Conservation (phyloP, 768 basidiomycete species). For the Podaxis sp. region DNA sequence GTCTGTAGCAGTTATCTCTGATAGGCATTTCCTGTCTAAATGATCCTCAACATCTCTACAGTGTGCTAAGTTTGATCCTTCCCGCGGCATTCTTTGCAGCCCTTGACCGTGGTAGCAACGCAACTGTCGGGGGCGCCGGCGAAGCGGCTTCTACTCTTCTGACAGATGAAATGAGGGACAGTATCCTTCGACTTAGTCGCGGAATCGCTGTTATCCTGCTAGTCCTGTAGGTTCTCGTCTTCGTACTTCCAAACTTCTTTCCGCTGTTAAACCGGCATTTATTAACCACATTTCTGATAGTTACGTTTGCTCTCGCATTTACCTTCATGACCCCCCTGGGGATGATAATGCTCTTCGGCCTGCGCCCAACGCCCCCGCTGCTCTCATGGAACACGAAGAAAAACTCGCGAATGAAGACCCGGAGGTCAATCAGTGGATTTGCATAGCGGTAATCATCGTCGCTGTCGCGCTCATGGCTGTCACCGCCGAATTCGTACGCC, state of each 20-base stretch:
- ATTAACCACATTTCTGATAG: constrained; percentile 28
- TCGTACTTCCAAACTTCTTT: not conserved
- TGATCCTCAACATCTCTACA: constrained; percentile 22
- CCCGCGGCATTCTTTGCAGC: constrained; percentile 72
- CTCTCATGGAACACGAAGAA: constrained; percentile 40
- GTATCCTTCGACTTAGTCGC: constrained; percentile 62
- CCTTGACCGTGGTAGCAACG: constrained; percentile 28
- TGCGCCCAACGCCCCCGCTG: constrained; percentile 44
- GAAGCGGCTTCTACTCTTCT: constrained; percentile 28
- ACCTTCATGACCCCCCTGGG: constrained; percentile 70
- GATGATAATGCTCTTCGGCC: constrained; percentile 44
- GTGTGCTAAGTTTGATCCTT: constrained; percentile 61
- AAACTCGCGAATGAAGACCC: constrained; percentile 42
- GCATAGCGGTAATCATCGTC: constrained; percentile 48
- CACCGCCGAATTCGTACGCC: constrained; percentile 69
- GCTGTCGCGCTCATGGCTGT: constrained; percentile 63
- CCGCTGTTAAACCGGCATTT: not conserved
- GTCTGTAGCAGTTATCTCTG: constrained; percentile 32
- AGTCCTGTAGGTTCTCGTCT: constrained; percentile 42
- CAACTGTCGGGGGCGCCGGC: constrained; percentile 15
- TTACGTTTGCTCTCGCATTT: constrained; percentile 68
- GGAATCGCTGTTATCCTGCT: constrained; percentile 66
- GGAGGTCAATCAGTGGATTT: constrained; percentile 63
- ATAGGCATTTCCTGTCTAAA: not conserved
- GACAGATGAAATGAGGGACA: constrained; percentile 42